Conservation (phyloP, 257 asterid species). For the Rubia yunnanensis region DNA sequence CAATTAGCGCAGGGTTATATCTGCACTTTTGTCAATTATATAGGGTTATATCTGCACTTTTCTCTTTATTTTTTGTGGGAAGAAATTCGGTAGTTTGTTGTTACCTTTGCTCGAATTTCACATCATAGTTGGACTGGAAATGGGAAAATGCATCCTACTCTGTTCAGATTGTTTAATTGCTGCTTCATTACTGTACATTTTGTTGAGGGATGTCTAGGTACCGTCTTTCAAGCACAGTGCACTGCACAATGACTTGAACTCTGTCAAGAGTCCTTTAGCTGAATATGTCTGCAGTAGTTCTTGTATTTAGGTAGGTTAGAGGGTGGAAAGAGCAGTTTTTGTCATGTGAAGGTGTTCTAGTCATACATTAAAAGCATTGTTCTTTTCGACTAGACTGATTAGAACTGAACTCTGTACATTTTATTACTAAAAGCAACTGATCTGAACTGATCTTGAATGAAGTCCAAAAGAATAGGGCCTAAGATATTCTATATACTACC, state of each 20-base stretch:
- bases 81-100: too few relatives aligned
- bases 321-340: not conserved
- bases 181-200: not conserved
- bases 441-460: not conserved
- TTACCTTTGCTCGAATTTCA: not conserved
- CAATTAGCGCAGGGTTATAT: too few relatives aligned
- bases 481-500: too few relatives aligned
- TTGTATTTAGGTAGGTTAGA: not conserved
- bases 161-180: not conserved
- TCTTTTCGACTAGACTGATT: too few relatives aligned
- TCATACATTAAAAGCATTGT: too few relatives aligned
- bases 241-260: too few relatives aligned
- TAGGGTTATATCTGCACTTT: too few relatives aligned
- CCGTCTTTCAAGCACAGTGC: too few relatives aligned
- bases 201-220: not conserved
- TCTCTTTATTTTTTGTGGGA: not conserved
- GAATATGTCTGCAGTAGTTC: not conserved
- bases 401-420: not conserved
- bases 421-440: not conserved
- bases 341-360: too few relatives aligned
- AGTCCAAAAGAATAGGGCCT: too few relatives aligned
- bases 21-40: too few relatives aligned
- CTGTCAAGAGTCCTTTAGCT: not conserved
- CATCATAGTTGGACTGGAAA: not conserved
- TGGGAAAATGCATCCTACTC: not conserved